Evolutionary conservation across 2,329 filamentous ascomycete genomes (phyloP), one percentile per base, ranked within the genome.

Genomic region (Botrytis deweyae): DNA sequence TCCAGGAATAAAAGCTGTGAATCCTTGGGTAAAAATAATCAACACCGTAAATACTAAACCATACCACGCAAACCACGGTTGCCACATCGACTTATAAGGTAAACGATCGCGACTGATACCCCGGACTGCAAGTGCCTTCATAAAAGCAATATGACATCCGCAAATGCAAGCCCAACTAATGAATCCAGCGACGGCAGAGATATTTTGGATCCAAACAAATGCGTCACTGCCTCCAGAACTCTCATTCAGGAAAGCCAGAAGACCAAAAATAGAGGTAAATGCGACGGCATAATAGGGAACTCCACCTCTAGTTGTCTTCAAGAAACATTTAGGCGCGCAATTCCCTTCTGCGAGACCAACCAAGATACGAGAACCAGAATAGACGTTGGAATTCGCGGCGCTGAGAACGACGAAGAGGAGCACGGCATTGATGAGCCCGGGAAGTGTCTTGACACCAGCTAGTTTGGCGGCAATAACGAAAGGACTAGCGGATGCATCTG

Each of bases 161-260:
- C 85, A 87, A 81, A 92, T 92, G 79, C 88, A 88, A 10, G 88
- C 86, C 91, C 92, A 94, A 55, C 87, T 89, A 77, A 93, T 91
- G 81, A 93, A 90, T 9, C 90, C 91, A 6, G 89, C 90, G 10
- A 91, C 89, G 70, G 89, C 88, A 22, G 87, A 90, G 77, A 93
- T 89, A 83, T 92, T 92, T 78, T 93, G 85, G 63, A 93, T 85
- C 91, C 91, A 94, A 84, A 88, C 86, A 83, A 93, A 93, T 33
- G 92, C 91, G 9, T 85, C 82, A 5, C 84, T 85, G 63, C 89
- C 90, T 74, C 82, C 84, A 62, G 84, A 82, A 16, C 88, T 89
- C 22, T 92, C 84, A 81, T 92, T 92, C 74, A 93, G 85, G 83
- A 92, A 93, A 25, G 86, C 89, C 18, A 94, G 86, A 7, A 90